Base-by-base conservation (phyloP, 768 basidiomycete species). In the Phylloporus sp. region DNA sequence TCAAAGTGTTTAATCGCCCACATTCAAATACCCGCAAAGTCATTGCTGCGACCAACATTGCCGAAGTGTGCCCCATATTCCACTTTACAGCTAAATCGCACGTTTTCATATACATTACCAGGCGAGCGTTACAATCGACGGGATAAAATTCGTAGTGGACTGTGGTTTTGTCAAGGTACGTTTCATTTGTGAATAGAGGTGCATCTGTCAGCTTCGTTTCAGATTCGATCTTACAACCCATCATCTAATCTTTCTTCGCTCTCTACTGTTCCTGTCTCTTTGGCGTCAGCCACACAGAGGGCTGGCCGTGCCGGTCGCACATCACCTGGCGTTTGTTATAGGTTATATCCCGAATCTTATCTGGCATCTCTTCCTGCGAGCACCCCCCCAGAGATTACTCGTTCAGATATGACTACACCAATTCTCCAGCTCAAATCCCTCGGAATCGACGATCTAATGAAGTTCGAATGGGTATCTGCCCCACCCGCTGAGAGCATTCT, bases 111-210 rank as follows among this genome's bases (percentile, higher is more conserved):
- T 10, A 20, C 38, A 27, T 52, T 26, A 34, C 22, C 51, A 91
- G 90, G 95, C 97, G 15, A 94, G 91, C 64, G 88, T 99, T 22
- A 99, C 97, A 1, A 97, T 99, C 50, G 92, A 97, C 36, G 94
- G 95, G 4, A 85, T 98, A 54, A 88, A 87, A 58, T 98, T 85
- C 62, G 95, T 99, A 13, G 78, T 98, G 4, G 97, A 99, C 62
- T 85, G 84, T 52, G 97, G 97, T 15, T 93, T 93, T 62, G 95
- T 97, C 56, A 99, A 99, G 81, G 93, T 91, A 58, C 20, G 72
- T 56, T 12, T 5, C 11, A 53, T 53, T 12, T 20, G 24, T 29
- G 18, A 24, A 32, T 20, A 50, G 36, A 45, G 9, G 20, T 29
- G 40, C 35, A 9, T 28, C 23, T 13, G 31, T 51, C 31, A 24